These are phyloP conservation scores for Ballota nigra DNA, from an alignment of 257 asterid genomes.

Conservation along the genomic window DNA sequence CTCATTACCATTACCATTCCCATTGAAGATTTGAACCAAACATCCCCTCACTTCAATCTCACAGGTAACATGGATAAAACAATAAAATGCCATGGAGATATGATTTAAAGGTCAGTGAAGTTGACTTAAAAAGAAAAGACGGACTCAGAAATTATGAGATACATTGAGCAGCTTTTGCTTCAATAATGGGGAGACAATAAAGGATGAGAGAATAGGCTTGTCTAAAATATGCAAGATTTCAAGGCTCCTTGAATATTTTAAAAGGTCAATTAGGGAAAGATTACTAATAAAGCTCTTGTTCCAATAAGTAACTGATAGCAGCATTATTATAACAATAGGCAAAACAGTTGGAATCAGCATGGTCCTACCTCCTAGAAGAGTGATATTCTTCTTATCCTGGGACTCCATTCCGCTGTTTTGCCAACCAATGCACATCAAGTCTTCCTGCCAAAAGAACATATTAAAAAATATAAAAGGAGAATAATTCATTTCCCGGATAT, in stretches of 20 bases:
- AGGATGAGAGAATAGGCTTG: background rate
- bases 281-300: background rate
- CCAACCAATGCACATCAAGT: slow-evolving; percentile 90
- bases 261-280: background rate
- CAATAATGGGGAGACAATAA: background rate
- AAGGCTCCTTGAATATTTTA: slow-evolving; percentile 9
- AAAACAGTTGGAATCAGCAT: slow-evolving; percentile 18
- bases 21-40: too few species aligned
- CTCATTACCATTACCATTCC: too few species aligned
- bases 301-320: background rate
- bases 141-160: slow-evolving; percentile 5
- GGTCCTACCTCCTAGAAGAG: slow-evolving; percentile 84
- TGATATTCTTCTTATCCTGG: slow-evolving; percentile 70
- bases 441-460: slow-evolving; percentile 56
- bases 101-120: background rate
- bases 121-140: background rate
- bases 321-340: background rate
- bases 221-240: background rate
- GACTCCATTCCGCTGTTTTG: slow-evolving; percentile 79
- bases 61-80: slow-evolving; percentile 1
- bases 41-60: too few species aligned
- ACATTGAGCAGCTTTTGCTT: slow-evolving; percentile 11
- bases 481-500: slow-evolving; percentile 12
- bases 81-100: background rate
- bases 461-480: background rate